These are phyloP conservation scores for Pouteria campechiana DNA, from an alignment of 179 eudicot species.

Conservation along the genomic window DNA sequence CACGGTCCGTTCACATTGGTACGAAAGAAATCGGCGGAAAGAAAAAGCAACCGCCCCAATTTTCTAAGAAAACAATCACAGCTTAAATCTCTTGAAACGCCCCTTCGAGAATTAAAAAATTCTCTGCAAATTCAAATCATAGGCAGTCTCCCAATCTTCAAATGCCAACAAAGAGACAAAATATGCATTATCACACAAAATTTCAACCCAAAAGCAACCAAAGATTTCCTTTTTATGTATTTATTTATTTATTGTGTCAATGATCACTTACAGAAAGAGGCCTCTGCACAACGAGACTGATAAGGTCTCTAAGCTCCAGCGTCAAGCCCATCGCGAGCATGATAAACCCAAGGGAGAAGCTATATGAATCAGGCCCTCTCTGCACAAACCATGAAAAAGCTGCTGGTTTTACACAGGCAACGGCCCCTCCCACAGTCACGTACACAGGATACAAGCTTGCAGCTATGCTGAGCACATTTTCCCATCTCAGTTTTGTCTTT, in stretches of 20 bases:
- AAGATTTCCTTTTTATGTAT: no score
- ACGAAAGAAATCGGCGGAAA: no score
- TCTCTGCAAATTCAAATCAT: no score
- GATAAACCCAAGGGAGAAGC: conserved; percentile 49
- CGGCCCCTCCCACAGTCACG: conserved; percentile 45
- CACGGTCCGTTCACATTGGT: no score
- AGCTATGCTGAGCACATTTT: conserved; percentile 24
- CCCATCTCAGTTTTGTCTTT: conserved; percentile 35
- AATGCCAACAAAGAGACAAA: neutral
- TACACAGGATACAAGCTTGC: conserved; percentile 61
- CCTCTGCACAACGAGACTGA: conserved; percentile 31
- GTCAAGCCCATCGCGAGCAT: conserved; percentile 70
- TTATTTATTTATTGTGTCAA: no score
- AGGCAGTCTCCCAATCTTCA: no score
- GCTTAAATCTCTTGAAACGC: no score
- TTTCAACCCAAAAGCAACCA: neutral
- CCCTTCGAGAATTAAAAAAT: no score
- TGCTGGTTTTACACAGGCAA: conserved; percentile 43
- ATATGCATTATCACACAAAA: neutral
- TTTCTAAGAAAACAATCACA: no score
- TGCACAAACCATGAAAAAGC: conserved; percentile 52
- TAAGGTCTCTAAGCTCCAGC: conserved; percentile 43
- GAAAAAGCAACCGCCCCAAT: no score
- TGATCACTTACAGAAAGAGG: conserved; percentile 69
- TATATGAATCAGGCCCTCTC: conserved; percentile 39